Percentiles rank a stretch among this genome's conserved stretches.
These are phyloP conservation scores for Pythium pyrilobum DNA, from an alignment of 352 stramenopile species.

Conservation along the genomic window DNA sequence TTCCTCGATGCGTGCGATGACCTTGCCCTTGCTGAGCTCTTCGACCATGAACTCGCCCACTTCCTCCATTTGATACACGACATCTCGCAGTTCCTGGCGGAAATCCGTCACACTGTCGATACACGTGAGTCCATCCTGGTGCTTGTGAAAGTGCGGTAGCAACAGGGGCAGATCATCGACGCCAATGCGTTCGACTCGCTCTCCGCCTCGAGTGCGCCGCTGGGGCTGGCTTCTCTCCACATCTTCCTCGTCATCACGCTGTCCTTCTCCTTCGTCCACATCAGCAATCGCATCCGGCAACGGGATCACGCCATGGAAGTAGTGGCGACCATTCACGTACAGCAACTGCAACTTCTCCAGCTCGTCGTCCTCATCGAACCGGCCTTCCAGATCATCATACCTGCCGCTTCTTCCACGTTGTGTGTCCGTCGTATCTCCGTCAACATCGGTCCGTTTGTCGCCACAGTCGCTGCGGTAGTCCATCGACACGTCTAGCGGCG, in stretches of 20 bases:
- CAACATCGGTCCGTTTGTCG: not conserved
- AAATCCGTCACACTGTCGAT: slow-evolving; percentile 42
- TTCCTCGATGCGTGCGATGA: slow-evolving; percentile 38
- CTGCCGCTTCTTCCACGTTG: not conserved
- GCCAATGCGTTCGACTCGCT: not conserved
- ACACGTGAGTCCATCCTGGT: slow-evolving; percentile 39
- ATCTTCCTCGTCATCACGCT: slow-evolving; percentile 5
- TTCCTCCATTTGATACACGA: slow-evolving; percentile 64
- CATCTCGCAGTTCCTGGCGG: slow-evolving; percentile 38
- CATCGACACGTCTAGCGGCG: slow-evolving; percentile 19
- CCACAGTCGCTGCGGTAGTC: slow-evolving; percentile 21
- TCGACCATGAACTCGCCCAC: slow-evolving; percentile 65
- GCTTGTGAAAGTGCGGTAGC: slow-evolving; percentile 43
- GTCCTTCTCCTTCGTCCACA: slow-evolving; percentile 11
- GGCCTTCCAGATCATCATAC: slow-evolving; percentile 4
- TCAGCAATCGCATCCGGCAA: slow-evolving; percentile 26
- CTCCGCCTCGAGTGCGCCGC: not conserved
- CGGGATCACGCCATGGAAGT: slow-evolving; percentile 47
- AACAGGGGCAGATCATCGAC: slow-evolving; percentile 39
- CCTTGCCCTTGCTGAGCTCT: slow-evolving; percentile 56
- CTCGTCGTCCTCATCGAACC: slow-evolving; percentile 5
- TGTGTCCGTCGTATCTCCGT: not conserved
- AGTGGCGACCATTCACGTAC: slow-evolving; percentile 50
- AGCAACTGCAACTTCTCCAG: slow-evolving; percentile 32
- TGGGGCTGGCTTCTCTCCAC: slow-evolving; percentile 5